Percentiles rank a stretch among this genome's conserved stretches.
These are phyloP conservation scores for Trichomonas gallinae DNA, from an alignment of 208 protist species.

Conservation along the genomic window DNA sequence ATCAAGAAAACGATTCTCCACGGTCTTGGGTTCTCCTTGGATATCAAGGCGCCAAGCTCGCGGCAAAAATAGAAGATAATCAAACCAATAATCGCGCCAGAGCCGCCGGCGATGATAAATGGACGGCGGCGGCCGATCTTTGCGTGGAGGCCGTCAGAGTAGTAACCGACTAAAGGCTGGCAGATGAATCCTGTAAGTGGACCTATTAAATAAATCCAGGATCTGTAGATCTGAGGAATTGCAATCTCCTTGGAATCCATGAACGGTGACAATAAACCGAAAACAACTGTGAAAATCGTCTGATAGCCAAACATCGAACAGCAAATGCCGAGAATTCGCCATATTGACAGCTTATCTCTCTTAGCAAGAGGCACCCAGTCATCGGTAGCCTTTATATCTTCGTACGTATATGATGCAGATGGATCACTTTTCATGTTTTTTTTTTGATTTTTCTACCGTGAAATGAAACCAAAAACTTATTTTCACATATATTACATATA, in stretches of 20 bases:
- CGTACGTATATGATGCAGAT: not conserved
- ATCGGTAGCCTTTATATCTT: not conserved
- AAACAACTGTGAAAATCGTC: not conserved
- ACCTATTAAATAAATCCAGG: not conserved
- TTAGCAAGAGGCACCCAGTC: not conserved
- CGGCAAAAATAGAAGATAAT: not conserved
- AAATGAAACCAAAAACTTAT: too few relatives aligned
- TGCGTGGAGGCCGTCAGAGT: not conserved
- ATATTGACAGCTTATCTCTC: not conserved
- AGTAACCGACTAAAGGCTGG: not conserved
- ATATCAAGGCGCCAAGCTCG: not conserved
- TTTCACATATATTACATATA: too few relatives aligned
- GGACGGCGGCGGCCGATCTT: not conserved
- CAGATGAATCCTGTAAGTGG: not conserved
- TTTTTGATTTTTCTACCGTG: too few relatives aligned
- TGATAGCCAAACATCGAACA: not conserved
- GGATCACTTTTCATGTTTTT: not conserved
- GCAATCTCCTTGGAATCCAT: not conserved
- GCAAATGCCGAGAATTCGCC: not conserved
- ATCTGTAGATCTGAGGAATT: not conserved
- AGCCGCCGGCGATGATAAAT: not conserved
- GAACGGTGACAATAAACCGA: not conserved
- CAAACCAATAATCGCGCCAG: not conserved
- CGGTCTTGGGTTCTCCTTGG: not conserved
- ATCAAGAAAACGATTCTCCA: not conserved